phyloP scores from a whole-genome alignment of 805 yeast species.

The Saccharomyces paradoxus region DNA sequence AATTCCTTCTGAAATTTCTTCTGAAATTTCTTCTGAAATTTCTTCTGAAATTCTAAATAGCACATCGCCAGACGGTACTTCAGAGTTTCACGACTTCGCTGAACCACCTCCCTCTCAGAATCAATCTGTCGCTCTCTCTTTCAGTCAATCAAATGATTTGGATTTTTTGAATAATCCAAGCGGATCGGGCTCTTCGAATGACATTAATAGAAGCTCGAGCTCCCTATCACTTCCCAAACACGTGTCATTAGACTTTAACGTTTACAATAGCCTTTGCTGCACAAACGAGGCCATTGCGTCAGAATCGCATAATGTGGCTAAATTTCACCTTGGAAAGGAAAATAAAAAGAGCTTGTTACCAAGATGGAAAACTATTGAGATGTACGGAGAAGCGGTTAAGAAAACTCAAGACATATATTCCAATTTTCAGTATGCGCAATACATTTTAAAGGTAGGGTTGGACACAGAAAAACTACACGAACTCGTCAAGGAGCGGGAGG shows the following conservation, averaged over 20 bases:
- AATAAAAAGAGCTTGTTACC: conserved; percentile 49
- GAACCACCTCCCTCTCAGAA: background rate
- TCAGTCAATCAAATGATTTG: background rate
- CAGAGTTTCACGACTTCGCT: background rate
- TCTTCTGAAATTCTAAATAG: background rate
- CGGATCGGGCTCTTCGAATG: conserved; percentile 3
- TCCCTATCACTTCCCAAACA: background rate
- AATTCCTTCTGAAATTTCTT: background rate
- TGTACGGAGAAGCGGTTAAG: conserved; percentile 79
- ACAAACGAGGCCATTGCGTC: conserved; percentile 40
- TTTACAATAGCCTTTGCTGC: background rate
- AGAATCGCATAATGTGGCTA: conserved; percentile 43
- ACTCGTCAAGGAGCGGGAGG: background rate
- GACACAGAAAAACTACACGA: conserved; percentile 34
- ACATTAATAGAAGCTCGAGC: conserved; percentile 1
- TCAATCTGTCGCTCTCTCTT: background rate
- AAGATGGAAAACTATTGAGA: conserved; percentile 73
- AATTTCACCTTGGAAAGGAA: conserved; percentile 45
- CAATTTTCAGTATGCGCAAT: conserved; percentile 83
- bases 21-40: background rate
- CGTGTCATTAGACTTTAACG: background rate
- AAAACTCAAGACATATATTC: conserved; percentile 77
- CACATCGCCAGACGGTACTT: background rate
- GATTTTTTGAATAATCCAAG: conserved; percentile 7
- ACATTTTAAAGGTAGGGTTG: conserved; percentile 77